A percentile compares a stretch with the other conserved stretches of the same genome.
These are phyloP conservation scores for Tympanopsis confertula DNA, from an alignment of 2,329 filamentous ascomycete species.

Conservation along the genomic window DNA sequence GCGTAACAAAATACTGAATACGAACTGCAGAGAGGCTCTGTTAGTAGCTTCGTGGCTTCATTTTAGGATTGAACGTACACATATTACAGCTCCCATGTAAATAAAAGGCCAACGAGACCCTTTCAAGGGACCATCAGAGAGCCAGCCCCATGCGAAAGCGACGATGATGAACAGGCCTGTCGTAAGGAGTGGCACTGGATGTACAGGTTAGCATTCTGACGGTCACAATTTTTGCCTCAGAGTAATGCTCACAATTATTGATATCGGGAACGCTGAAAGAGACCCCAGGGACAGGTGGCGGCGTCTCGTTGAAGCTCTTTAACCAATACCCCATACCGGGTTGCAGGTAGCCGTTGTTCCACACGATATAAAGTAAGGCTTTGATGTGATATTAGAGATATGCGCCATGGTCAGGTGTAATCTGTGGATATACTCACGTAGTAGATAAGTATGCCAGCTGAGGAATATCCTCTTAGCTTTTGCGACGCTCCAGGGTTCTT, in stretches of 20 bases:
- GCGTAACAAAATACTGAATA: constrained; percentile 17
- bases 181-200: constrained; percentile 15
- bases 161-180: constrained; percentile 21
- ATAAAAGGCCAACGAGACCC: constrained; percentile 25
- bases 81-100: constrained; percentile 19
- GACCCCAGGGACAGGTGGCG: constrained; percentile 19
- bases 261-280: constrained; percentile 18
- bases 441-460: constrained; percentile 26
- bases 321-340: constrained; percentile 27
- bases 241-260: constrained; percentile 16
- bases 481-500: constrained; percentile 18
- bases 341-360: constrained; percentile 23
- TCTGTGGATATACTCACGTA: constrained; percentile 12
- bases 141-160: constrained; percentile 20
- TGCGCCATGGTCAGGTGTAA: neutral
- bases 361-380: constrained; percentile 21
- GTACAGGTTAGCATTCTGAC: neutral
- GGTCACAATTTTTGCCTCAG: neutral
- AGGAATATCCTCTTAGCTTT: constrained; percentile 18
- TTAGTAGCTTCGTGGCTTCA: neutral
- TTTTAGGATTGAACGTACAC: constrained; percentile 9
- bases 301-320: constrained; percentile 22
- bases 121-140: constrained; percentile 18
- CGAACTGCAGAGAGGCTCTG: constrained; percentile 9
- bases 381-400: neutral